Conservation (phyloP, 345 rosid species). For the Chamaenerion angustifolium region DNA sequence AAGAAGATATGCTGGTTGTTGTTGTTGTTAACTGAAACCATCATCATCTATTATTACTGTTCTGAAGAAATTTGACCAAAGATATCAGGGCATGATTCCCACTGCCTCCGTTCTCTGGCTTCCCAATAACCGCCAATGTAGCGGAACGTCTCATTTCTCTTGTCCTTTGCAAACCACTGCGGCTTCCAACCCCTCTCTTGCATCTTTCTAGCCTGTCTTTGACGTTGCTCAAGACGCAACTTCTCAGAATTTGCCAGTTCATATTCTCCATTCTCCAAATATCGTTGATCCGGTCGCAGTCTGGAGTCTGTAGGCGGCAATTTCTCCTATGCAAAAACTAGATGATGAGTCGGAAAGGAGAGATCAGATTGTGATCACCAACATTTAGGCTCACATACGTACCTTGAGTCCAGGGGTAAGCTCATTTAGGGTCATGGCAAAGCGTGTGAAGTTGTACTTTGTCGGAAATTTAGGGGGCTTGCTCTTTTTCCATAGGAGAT, state of each 20-base stretch:
- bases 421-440: conserved; percentile 81
- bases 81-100: conserved; percentile 82
- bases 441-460: conserved; percentile 78
- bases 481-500: conserved; percentile 66
- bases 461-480: conserved; percentile 68
- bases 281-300: conserved; percentile 86
- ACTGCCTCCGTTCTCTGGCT: conserved; percentile 41
- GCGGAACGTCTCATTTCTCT: conserved; percentile 41
- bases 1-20: no score
- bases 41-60: conserved; percentile 13
- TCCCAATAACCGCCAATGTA: conserved; percentile 95
- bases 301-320: conserved; percentile 97
- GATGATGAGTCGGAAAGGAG: no score
- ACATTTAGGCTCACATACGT: not conserved
- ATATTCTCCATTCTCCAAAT: conserved; percentile 81
- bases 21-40: no score
- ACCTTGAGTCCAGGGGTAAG: conserved; percentile 86
- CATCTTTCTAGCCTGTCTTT: conserved; percentile 96
- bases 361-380: no score
- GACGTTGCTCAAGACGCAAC: conserved; percentile 85
- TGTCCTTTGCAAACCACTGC: conserved; percentile 75
- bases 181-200: conserved; percentile 99
- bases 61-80: conserved; percentile 75
- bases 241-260: conserved; percentile 98
- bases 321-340: conserved; percentile 39